These are phyloP conservation scores for Diplocarpon mali DNA, from an alignment of 2,329 filamentous ascomycete species.

Conservation along the genomic window DNA sequence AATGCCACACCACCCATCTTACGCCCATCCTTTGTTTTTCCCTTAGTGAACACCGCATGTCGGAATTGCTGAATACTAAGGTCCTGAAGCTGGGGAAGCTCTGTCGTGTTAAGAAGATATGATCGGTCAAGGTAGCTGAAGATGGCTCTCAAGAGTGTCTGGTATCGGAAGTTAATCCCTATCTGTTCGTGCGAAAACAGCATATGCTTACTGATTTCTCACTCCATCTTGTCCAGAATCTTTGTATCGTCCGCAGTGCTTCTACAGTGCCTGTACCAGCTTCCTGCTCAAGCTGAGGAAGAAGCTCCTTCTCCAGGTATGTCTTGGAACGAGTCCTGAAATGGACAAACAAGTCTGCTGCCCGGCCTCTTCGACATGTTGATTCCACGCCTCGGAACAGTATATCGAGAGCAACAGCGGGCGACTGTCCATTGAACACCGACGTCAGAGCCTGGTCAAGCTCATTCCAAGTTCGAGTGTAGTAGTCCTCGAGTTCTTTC, in stretches of 20 bases:
- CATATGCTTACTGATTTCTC: conserved; percentile 53
- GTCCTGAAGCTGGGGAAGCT: conserved; percentile 64
- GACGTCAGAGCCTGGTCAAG: conserved; percentile 61
- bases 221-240: conserved; percentile 68
- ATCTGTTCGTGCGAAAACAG: background rate
- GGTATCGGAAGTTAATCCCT: conserved; percentile 11
- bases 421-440: conserved; percentile 56
- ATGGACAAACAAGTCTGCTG: conserved; percentile 53
- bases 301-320: conserved; percentile 54
- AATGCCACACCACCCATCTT: conserved; percentile 32
- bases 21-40: conserved; percentile 23
- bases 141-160: conserved; percentile 71
- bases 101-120: conserved; percentile 66
- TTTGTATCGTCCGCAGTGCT: conserved; percentile 44
- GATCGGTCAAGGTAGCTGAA: conserved; percentile 93
- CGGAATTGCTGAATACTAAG: conserved; percentile 71
- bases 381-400: conserved; percentile 89
- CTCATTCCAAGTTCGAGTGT: conserved; percentile 63
- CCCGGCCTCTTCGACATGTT: conserved; percentile 68
- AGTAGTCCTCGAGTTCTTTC: conserved; percentile 63
- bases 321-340: conserved; percentile 55
- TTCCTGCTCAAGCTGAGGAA: conserved; percentile 40
- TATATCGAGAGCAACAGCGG: conserved; percentile 69
- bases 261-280: conserved; percentile 47
- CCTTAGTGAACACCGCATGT: conserved; percentile 35